Conservation (phyloP, 495 filamentous ascomycete genomes). For the Penicillium coffeae region DNA sequence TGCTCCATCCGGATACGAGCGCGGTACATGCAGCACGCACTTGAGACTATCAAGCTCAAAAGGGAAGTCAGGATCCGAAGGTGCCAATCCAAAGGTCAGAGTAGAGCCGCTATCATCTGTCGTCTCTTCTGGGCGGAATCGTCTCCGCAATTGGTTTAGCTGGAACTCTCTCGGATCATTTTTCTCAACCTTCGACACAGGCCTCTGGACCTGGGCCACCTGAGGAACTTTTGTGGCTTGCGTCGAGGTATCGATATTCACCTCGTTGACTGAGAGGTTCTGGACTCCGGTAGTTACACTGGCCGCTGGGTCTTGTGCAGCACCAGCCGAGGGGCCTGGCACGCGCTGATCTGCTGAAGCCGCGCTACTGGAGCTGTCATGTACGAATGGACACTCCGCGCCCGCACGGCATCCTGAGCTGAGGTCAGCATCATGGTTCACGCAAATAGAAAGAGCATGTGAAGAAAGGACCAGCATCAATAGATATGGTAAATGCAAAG, state of each 20-base stretch:
- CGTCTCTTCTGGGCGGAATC: slow-evolving; percentile 62
- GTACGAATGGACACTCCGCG: slow-evolving; percentile 38
- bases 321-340: slow-evolving; percentile 2
- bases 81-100: slow-evolving; percentile 60
- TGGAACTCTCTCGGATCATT: slow-evolving; percentile 74
- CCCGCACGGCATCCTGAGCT: slow-evolving; percentile 40
- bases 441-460: too few species aligned
- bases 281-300: slow-evolving; percentile 8
- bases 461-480: too few species aligned
- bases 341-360: slow-evolving; percentile 6
- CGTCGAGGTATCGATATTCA: slow-evolving; percentile 10
- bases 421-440: slow-evolving; percentile 16
- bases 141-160: slow-evolving; percentile 67
- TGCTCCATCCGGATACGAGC: slow-evolving; percentile 50
- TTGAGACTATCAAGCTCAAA: slow-evolving; percentile 71
- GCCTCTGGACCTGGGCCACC: slow-evolving; percentile 48
- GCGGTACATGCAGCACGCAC: slow-evolving; percentile 68
- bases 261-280: slow-evolving; percentile 9
- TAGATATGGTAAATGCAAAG: too few species aligned
- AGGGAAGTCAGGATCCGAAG: slow-evolving; percentile 87
- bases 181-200: slow-evolving; percentile 60
- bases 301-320: slow-evolving; percentile 2
- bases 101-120: slow-evolving; percentile 50
- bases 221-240: slow-evolving; percentile 9
- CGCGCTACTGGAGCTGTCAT: slow-evolving; percentile 22